Percentiles rank a stretch among this genome's conserved stretches.
Conservation (phyloP, 2,329 filamentous ascomycete species). For the Exophiala aquamarina region DNA sequence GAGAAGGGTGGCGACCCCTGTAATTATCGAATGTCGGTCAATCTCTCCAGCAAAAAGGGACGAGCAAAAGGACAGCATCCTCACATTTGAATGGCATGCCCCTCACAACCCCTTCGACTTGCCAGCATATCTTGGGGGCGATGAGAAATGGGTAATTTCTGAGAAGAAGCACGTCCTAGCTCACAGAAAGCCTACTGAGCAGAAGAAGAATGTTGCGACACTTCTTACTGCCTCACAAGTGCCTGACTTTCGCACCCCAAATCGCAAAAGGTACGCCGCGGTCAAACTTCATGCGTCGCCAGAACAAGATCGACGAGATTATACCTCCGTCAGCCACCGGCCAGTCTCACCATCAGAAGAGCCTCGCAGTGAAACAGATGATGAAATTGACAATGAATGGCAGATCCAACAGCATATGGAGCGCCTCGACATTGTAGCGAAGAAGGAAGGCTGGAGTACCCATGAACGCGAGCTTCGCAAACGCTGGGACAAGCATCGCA, state of each 20-base stretch:
- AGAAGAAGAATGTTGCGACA: background rate
- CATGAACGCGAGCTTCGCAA: conserved; percentile 21
- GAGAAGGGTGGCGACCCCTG: conserved; percentile 6
- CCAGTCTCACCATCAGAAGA: conserved; percentile 24
- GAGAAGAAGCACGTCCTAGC: too few relatives aligned
- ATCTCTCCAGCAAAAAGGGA: conserved; percentile 4
- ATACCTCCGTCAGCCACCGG: conserved; percentile 27
- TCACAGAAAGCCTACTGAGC: too few relatives aligned
- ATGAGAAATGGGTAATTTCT: conserved; percentile 15
- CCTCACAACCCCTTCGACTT: conserved; percentile 24
- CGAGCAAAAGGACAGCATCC: background rate
- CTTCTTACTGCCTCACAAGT: conserved; percentile 18
- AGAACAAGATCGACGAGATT: conserved; percentile 10
- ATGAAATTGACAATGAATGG: conserved; percentile 28
- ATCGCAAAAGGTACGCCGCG: conserved; percentile 19
- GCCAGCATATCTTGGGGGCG: conserved; percentile 19
- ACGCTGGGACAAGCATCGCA: conserved; percentile 26
- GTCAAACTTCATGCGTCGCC: conserved; percentile 12
- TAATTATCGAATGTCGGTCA: conserved; percentile 21
- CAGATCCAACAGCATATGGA: conserved; percentile 25
- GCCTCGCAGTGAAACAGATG: conserved; percentile 25
- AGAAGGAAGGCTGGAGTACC: conserved; percentile 18
- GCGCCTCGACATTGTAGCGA: conserved; percentile 19
- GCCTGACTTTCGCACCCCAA: conserved; percentile 19
- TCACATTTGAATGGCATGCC: conserved; percentile 18